A percentile compares a stretch with the other conserved stretches of the same genome.
Conservation (phyloP, 208 protist genomes). For the Trypanosomatidae sp. region DNA sequence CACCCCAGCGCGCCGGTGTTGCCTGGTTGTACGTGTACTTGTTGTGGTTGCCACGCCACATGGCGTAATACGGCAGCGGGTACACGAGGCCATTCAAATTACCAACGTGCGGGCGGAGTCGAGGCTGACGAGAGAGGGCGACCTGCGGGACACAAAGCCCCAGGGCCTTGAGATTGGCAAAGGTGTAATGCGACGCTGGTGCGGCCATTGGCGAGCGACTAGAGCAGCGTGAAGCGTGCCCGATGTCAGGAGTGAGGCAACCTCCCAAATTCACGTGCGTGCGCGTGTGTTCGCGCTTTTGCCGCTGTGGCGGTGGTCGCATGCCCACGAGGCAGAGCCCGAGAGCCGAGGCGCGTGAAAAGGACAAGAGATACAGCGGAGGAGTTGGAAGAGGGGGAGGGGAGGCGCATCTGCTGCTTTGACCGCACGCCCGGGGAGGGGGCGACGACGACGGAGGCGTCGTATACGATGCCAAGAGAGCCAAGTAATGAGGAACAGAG, state of each 20-base stretch:
- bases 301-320: not conserved
- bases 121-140: slow-evolving; percentile 76
- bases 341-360: not conserved
- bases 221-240: not conserved
- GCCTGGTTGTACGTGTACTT: slow-evolving; percentile 86
- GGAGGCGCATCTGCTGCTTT: not conserved
- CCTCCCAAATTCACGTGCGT: not conserved
- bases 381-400: not conserved
- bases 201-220: slow-evolving; percentile 23
- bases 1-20: slow-evolving; percentile 77
- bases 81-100: slow-evolving; percentile 73
- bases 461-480: not conserved
- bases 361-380: not conserved
- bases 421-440: not conserved
- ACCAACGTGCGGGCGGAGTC: slow-evolving; percentile 71
- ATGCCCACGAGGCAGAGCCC: not conserved
- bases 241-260: not conserved
- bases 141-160: slow-evolving; percentile 71
- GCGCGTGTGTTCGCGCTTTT: not conserved
- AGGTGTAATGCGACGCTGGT: slow-evolving; percentile 64
- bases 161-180: slow-evolving; percentile 58
- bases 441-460: not conserved
- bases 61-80: slow-evolving; percentile 88
- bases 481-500: not conserved
- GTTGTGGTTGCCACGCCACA: slow-evolving; percentile 91